Percentiles rank a stretch among this genome's conserved stretches.
phyloP scores from a whole-genome alignment of 2,329 filamentous ascomycete genomes.

The Aspergillus latus region DNA sequence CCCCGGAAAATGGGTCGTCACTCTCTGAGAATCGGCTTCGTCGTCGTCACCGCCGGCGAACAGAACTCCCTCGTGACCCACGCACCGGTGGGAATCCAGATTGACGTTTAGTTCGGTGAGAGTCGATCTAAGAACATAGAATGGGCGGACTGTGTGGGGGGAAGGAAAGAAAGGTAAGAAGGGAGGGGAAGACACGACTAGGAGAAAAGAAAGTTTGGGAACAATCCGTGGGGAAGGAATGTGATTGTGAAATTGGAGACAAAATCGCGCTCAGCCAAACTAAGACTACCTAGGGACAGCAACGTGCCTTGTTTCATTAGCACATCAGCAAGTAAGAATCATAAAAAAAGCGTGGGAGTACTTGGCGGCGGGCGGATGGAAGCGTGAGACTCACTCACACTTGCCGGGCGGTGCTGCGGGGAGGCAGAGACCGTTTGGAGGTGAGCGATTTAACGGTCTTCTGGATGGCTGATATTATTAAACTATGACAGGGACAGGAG shows the following conservation, averaged over 20 bases:
- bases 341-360: neutral
- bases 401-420: conserved; percentile 15
- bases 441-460: neutral
- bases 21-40: conserved; percentile 7
- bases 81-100: conserved; percentile 17
- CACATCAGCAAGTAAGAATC: neutral
- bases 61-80: conserved; percentile 15
- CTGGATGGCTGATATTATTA: neutral
- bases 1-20: conserved; percentile 7
- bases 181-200: neutral
- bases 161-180: neutral
- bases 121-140: conserved; percentile 21
- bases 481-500: neutral
- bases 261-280: conserved; percentile 2
- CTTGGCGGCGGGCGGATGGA: conserved; percentile 14
- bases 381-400: neutral
- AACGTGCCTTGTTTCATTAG: conserved; percentile 5
- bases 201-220: conserved; percentile 1
- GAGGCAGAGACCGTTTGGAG: neutral
- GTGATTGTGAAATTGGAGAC: conserved; percentile 7
- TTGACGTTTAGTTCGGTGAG: conserved; percentile 18
- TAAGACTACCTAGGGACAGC: neutral
- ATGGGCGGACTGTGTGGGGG: conserved; percentile 7
- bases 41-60: conserved; percentile 10
- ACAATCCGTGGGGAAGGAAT: neutral